Conservation (phyloP, 768 basidiomycete species). For the Mycena polygramma region DNA sequence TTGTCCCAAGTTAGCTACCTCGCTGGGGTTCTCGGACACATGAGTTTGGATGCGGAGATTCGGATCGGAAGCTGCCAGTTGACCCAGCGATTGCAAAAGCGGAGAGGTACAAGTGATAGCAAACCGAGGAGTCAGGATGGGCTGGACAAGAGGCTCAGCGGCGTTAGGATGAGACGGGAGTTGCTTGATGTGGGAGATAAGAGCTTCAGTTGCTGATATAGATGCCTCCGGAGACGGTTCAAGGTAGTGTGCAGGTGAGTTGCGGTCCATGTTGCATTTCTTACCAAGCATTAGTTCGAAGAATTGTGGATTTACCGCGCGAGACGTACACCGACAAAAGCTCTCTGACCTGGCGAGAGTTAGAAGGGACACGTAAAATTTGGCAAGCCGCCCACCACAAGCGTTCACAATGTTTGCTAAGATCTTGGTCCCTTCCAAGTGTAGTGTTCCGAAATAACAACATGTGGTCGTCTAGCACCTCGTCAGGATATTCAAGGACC, state of each 20-base stretch:
- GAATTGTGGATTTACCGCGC: not conserved
- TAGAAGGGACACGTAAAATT: not conserved
- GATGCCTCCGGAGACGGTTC: constrained; percentile 74
- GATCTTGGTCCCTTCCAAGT: constrained; percentile 83
- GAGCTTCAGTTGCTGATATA: constrained; percentile 67
- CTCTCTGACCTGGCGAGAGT: constrained; percentile 73
- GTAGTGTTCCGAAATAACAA: constrained; percentile 90
- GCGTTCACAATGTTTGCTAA: constrained; percentile 81
- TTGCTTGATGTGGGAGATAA: constrained; percentile 78
- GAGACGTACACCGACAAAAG: constrained; percentile 79
- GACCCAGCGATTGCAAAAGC: constrained; percentile 74
- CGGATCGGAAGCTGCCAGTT: constrained; percentile 70
- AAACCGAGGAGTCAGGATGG: constrained; percentile 96
- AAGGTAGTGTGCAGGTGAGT: constrained; percentile 76
- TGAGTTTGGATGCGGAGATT: constrained; percentile 90
- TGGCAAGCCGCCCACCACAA: constrained; percentile 60
- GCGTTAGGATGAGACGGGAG: constrained; percentile 53
- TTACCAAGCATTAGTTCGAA: constrained; percentile 44
- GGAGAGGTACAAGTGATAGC: constrained; percentile 87
- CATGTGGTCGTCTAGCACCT: constrained; percentile 86
- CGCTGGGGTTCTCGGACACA: constrained; percentile 85
- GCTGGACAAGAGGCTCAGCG: constrained; percentile 78
- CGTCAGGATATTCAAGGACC: constrained; percentile 11
- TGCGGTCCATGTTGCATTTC: constrained; percentile 93
- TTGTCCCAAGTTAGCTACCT: constrained; percentile 52